Evolutionary conservation across 2,329 filamentous ascomycete genomes (phyloP), one percentile per base, ranked within the genome.

Genomic region (Pleurostoma richardsiae): DNA sequence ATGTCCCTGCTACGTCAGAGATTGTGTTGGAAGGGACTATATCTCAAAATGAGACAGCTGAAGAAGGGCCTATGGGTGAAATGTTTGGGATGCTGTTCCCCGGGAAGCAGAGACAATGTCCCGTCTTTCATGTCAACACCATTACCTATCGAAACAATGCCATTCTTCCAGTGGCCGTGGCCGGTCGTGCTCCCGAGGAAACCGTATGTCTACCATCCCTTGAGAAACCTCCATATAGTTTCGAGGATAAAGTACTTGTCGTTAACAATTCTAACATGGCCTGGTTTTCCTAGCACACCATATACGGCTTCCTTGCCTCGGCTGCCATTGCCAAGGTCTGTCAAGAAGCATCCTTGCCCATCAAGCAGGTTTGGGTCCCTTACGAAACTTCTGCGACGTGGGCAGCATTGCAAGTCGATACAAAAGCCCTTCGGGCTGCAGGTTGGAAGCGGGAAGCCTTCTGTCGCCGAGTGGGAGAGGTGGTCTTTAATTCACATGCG

Each of bases 331-430:
- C 59, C 5, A 54, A 62, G 3, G 48, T 70, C 19, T 66, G 57
- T 42, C 61, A 68, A 48, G 53, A 59, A 8, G 50, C 60, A 5
- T 62, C 58, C 2, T 58, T 77, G 2, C 73, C 74, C 0, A 61
- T 77, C 44, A 67, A 53, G 4, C 67, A 75, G 8, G 65, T 65
- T 2, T 72, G 67, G 49, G 52, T 70, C 0, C 71, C 70, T 0
- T 70, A 73, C 42, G 70, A 74, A 48, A 64, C 70, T 0, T 69
- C 73, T 46, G 72, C 70, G 0, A 76, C 68, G 1, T 78, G 74
- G 74, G 64, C 65, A 0, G 72, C 62, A 0, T 53, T 85, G 55
- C 73, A 81, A 48, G 73, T 83, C 27, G 80, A 85, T 56, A 77
- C 72, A 2, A 64, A 69, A 5, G 76, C 76, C 55, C 69, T 85